Evolutionary conservation across 164 flowering plant species (phyloP), one percentile per base, ranked within the genome.

Genomic region (Tinospora cordifolia): DNA sequence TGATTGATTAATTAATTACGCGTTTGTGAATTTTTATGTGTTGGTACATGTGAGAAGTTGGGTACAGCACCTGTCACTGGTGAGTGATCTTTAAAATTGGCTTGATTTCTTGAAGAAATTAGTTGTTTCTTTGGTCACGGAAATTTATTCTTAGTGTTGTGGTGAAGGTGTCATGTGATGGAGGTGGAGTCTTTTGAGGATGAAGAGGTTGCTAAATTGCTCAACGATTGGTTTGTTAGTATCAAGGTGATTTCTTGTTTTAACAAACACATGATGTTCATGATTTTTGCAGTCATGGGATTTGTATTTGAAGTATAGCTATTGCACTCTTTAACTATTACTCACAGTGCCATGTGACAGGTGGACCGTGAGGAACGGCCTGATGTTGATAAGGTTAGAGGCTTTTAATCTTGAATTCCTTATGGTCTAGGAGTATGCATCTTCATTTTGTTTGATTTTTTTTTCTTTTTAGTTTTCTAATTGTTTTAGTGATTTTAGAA

Each of bases 61-160:
- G 98, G 71, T 94, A 94, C 87, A 94, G 98, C 82, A 94, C 97
- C 36, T 93, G 98, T 69, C 97, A 91, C 69, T 94, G 98, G 98
- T 93, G 75, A 84, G 94, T 67, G 49, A 27, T 70, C 38, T 17
- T 34, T 58, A 27, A 13, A 17, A 21, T 62, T 63, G 13, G 14
- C 65, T 59, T 47, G 47, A 19, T 6, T 27, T 57, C 21, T 19
- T 13, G 8, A 63, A 17, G 10, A 71, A 4, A 26, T 14, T 51
- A 14, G 34, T 30, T 25, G 15, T 40, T 36, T 49, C 21, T 19
- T 44, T 47, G 41, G 17, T 25, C 44, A 10, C 17, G 8, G 14
- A 15, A 62, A 15, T 15, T 57, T 30, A 58, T 51, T 15, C 22
- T 17, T 51, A 22, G 21, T 51, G 54, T 13, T 65, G 25, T 75